Conservation (phyloP, 306 rosid genomes). For the Purshia tridentata region DNA sequence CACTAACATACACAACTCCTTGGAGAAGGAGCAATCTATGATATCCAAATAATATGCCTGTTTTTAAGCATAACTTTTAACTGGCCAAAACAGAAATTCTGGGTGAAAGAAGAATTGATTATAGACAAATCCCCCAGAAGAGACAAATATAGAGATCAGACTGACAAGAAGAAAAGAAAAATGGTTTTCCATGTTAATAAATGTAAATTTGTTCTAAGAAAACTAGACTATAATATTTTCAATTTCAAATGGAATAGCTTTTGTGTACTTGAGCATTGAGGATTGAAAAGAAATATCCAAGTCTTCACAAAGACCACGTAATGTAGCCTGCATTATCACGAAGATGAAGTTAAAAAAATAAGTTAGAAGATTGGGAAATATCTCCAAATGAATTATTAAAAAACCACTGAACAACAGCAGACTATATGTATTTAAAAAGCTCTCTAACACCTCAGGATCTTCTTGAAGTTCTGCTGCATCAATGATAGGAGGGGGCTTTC, state of each 20-base stretch:
- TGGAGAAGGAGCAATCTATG: background rate
- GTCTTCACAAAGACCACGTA: conserved; percentile 67
- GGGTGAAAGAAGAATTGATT: background rate
- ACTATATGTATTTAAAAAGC: conserved; percentile 15
- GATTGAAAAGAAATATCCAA: conserved; percentile 69
- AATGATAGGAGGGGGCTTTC: conserved; percentile 60
- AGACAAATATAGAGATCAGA: background rate
- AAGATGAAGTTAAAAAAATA: conserved; percentile 3
- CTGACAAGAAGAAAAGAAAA: no score
- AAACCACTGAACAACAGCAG: background rate
- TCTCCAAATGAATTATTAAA: background rate
- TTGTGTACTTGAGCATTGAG: conserved; percentile 68
- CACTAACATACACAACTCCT: background rate
- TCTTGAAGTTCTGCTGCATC: conserved; percentile 69
- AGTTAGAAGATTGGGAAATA: conserved; percentile 4
- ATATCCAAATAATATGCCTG: background rate
- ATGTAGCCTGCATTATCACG: conserved; percentile 51
- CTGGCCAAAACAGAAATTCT: background rate
- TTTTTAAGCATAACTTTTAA: background rate
- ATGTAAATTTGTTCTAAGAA: background rate
- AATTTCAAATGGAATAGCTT: conserved; percentile 16
- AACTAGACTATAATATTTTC: background rate
- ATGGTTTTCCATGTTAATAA: background rate
- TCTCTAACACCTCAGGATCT: conserved; percentile 60
- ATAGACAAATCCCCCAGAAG: background rate